Base-by-base conservation (phyloP, 257 asterid genomes). In the Ballota nigra region DNA sequence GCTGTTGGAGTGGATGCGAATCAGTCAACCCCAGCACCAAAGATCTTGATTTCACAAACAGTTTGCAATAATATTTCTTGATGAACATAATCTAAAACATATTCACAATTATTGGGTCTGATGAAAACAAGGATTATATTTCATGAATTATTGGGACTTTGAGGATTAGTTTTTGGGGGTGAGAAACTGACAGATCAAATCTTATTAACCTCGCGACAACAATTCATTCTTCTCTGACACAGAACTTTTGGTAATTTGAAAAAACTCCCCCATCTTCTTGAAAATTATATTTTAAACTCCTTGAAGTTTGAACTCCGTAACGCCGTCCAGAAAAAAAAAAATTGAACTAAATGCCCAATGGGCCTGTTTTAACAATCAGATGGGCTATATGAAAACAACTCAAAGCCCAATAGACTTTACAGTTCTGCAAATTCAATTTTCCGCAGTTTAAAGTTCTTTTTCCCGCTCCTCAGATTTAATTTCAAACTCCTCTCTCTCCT, bases 381-480 rank as follows among this genome's bases (percentile, higher is more conserved):
- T 41, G 51, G 51, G 5, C 51, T 12, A 0, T 11, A 0, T 18
- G 3, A 41, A 41, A 2, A 41, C 18, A 41, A 12, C 11, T 49
- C 23, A 49, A 49, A 49, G 56, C 57, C 57, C 57, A 51, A 49
- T 16, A 24, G 57, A 3, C 22, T 49, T n/a, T 22, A 8, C 11
- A 9, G 2, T n/a, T 45, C 11, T 0, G 1, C 6, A 22, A 22
- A 1, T 9, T 31, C 36, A 11, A 15, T 20, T 61, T 10, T 24
- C 53, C 47, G 56, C 16, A 51, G 40, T 72, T 66, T 24, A 38
- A 2, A 41, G 16, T 31, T 66, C 19, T 26, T 69, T 63, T 77
- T 80, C 88, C 88, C 88, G 85, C 85, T 78, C 69, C 75, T 71
- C 73, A 28, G 66, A 66, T 73, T 75, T 73, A 61, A 61, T 72